phyloP scores from a whole-genome alignment of 2,329 filamentous ascomycete genomes.

The Colletotrichum chlorophyti region DNA sequence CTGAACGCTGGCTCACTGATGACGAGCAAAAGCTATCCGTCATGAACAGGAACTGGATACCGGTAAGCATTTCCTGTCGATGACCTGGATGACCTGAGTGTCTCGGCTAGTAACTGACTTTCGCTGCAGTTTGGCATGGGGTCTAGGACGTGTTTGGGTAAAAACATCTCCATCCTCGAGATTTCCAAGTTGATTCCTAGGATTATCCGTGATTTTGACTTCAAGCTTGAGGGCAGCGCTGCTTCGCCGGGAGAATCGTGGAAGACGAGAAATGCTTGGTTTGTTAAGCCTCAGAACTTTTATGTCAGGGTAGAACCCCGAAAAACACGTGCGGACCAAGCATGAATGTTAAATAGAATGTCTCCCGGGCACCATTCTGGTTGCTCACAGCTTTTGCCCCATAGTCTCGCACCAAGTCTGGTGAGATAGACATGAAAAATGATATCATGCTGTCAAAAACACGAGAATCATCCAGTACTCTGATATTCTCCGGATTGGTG shows the following conservation, averaged over 20 bases:
- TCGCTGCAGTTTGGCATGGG: constrained; percentile 46
- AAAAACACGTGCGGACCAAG: not conserved
- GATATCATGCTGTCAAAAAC: too few relatives aligned
- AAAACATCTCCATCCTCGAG: constrained; percentile 51
- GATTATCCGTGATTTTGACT: constrained; percentile 42
- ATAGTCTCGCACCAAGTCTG: too few relatives aligned
- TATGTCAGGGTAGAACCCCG: constrained; percentile 33
- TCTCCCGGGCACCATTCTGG: too few relatives aligned
- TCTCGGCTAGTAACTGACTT: not conserved
- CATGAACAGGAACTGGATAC: constrained; percentile 39
- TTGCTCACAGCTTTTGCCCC: too few relatives aligned
- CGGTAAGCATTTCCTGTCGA: constrained; percentile 27
- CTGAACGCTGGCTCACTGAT: constrained; percentile 48
- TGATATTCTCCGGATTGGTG: too few relatives aligned
- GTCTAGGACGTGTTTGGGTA: constrained; percentile 49
- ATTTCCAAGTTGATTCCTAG: constrained; percentile 49
- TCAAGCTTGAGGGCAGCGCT: constrained; percentile 33
- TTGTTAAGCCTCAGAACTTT: constrained; percentile 50
- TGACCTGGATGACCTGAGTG: too few relatives aligned
- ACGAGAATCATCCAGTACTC: too few relatives aligned
- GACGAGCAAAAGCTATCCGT: constrained; percentile 34
- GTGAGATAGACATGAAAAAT: too few relatives aligned
- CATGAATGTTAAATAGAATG: too few relatives aligned
- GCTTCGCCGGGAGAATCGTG: constrained; percentile 30
- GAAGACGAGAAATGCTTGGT: constrained; percentile 47